Percentiles rank a stretch among this genome's conserved stretches.
phyloP scores from a whole-genome alignment of 345 rosid species.

The Camelina laxa region DNA sequence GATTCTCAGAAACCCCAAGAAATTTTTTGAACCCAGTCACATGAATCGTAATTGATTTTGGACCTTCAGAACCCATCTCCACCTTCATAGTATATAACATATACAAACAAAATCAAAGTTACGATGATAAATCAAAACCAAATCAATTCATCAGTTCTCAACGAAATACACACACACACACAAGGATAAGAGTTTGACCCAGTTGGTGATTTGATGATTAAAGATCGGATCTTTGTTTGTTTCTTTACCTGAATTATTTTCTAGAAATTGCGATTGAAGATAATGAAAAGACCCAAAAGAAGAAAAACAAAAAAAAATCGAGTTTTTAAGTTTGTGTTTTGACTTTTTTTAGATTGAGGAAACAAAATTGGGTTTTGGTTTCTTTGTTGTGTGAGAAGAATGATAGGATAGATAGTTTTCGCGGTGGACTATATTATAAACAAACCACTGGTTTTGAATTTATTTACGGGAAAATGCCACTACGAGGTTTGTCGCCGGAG shows the following conservation, averaged over 20 bases:
- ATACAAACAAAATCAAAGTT: neutral
- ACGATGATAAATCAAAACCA: constrained; percentile 7
- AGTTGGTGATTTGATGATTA: neutral
- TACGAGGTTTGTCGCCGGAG: neutral
- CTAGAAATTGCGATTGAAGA: constrained; percentile 8
- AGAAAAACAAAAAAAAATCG: neutral
- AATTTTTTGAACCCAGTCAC: constrained; percentile 88
- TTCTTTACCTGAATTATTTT: constrained; percentile 3
- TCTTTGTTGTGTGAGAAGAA: constrained; percentile 21
- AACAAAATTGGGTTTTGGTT: constrained; percentile 44
- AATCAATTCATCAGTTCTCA: neutral
- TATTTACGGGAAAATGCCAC: constrained; percentile 40
- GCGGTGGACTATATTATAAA: constrained; percentile 34
- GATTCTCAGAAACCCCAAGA: constrained; percentile 73
- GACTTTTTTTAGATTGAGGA: constrained; percentile 32
- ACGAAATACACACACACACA: neutral
- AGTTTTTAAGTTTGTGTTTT: neutral
- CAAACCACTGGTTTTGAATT: neutral
- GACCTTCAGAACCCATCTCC: constrained; percentile 82
- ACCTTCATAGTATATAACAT: constrained; percentile 4
- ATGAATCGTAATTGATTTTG: constrained; percentile 61
- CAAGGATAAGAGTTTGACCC: constrained; percentile 28
- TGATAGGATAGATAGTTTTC: neutral
- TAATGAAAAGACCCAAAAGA: neutral
- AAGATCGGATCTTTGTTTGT: constrained; percentile 19